Percentiles rank a stretch among this genome's conserved stretches.
Evolutionary conservation across 2,329 filamentous ascomycete species (phyloP).

Genomic region (Hypoxylon sp.): DNA sequence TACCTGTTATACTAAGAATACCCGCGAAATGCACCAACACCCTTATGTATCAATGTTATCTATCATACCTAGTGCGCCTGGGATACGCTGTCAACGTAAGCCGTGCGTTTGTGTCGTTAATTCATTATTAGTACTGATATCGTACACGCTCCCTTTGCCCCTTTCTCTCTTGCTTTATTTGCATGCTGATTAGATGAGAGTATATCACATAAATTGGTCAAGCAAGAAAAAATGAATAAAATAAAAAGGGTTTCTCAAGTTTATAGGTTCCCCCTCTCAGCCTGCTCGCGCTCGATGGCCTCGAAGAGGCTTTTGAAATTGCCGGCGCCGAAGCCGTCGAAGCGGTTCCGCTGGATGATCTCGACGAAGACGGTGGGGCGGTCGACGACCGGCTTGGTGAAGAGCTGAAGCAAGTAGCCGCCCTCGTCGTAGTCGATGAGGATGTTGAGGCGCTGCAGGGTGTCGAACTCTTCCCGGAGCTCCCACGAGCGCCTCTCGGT

Average conservation of each 20-base stretch:
- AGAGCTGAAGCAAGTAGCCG: constrained; percentile 82
- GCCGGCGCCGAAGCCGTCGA: constrained; percentile 91
- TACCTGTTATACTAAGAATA: background rate
- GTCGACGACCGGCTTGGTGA: constrained; percentile 91
- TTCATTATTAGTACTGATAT: constrained; percentile 2
- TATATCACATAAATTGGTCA: background rate
- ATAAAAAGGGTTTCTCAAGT: too few species aligned
- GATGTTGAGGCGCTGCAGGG: constrained; percentile 81
- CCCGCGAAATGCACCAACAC: background rate
- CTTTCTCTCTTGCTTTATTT: background rate
- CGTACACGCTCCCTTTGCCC: background rate
- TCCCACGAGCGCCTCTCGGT: constrained; percentile 69
- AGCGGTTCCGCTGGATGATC: constrained; percentile 93
- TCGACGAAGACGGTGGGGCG: constrained; percentile 95
- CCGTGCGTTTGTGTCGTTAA: constrained; percentile 28
- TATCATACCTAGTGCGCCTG: background rate
- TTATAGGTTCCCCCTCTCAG: constrained; percentile 83
- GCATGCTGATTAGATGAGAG: background rate
- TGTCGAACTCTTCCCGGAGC: constrained; percentile 83
- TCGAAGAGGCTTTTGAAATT: constrained; percentile 97
- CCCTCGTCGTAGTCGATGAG: constrained; percentile 95
- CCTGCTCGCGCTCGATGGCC: constrained; percentile 94
- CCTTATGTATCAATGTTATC: background rate
- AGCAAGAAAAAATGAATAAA: too few species aligned
- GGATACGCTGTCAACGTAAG: constrained; percentile 7